Evolutionary conservation across 768 basidiomycete genomes (phyloP).

Genomic region (Boletus reticulatus): DNA sequence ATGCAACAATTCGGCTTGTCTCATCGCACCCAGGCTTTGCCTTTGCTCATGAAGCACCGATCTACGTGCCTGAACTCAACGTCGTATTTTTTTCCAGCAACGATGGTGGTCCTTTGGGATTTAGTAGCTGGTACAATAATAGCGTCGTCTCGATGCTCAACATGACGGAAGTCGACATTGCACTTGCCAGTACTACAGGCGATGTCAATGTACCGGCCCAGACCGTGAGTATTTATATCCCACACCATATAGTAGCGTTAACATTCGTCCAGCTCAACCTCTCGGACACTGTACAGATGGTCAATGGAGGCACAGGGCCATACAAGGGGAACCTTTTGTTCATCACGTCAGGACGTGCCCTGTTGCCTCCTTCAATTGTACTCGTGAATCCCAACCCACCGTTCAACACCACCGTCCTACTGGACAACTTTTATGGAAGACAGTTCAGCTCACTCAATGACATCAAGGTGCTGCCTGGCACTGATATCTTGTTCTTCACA

Average conservation of each 20-base stretch:
- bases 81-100: slow-evolving; percentile 73
- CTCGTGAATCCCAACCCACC: slow-evolving; percentile 64
- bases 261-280: slow-evolving; percentile 48
- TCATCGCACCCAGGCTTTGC: slow-evolving; percentile 61
- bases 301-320: slow-evolving; percentile 67
- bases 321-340: slow-evolving; percentile 58
- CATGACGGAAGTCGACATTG: slow-evolving; percentile 51
- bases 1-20: slow-evolving; percentile 57
- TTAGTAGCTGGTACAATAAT: slow-evolving; percentile 62
- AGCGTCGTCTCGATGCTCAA: slow-evolving; percentile 63
- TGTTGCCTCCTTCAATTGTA: slow-evolving; percentile 57
- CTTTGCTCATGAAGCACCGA: slow-evolving; percentile 78
- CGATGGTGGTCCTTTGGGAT: slow-evolving; percentile 61
- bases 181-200: slow-evolving; percentile 34
- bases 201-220: slow-evolving; percentile 50
- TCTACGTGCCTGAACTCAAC: slow-evolving; percentile 65
- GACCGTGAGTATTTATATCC: slow-evolving; percentile 24
- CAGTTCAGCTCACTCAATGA: slow-evolving; percentile 86
- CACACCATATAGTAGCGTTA: background rate
- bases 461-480: slow-evolving; percentile 65
- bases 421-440: slow-evolving; percentile 78
- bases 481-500: slow-evolving; percentile 71
- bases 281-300: slow-evolving; percentile 61
- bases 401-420: slow-evolving; percentile 60
- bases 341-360: slow-evolving; percentile 63